These are phyloP conservation scores for Asterionellopsis glacialis DNA, from an alignment of 108 stramenopile genomes.

Conservation along the genomic window DNA sequence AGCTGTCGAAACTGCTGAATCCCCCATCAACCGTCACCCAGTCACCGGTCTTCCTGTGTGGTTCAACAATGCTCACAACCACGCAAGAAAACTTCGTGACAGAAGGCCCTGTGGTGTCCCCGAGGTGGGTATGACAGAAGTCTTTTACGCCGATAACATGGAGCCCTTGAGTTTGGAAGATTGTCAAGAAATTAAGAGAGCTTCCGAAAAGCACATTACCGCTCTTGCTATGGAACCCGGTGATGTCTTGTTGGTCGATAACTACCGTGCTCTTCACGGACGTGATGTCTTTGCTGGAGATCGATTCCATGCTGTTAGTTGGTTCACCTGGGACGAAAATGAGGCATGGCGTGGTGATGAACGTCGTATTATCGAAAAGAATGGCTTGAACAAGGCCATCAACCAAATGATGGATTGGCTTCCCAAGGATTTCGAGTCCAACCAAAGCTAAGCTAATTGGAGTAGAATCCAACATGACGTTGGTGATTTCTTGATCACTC, in stretches of 20 bases:
- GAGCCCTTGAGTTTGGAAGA: constrained; percentile 77
- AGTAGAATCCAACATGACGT: too few relatives aligned
- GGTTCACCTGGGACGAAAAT: constrained; percentile 90
- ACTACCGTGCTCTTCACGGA: constrained; percentile 89
- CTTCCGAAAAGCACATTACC: constrained; percentile 84
- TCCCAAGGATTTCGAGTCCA: constrained; percentile 88
- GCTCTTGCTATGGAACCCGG: constrained; percentile 88
- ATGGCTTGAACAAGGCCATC: constrained; percentile 80
- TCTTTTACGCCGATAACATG: constrained; percentile 89
- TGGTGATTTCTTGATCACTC: too few relatives aligned
- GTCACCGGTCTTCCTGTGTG: constrained; percentile 85
- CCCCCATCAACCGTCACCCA: constrained; percentile 87
- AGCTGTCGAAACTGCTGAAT: constrained; percentile 80
- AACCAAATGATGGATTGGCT: constrained; percentile 90
- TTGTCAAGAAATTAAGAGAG: constrained; percentile 77
- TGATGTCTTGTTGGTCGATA: constrained; percentile 88
- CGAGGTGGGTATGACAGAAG: constrained; percentile 92
- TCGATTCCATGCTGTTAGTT: constrained; percentile 87
- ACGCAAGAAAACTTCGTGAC: constrained; percentile 82
- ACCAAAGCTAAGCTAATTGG: constrained; percentile 51
- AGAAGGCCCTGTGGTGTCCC: constrained; percentile 85
- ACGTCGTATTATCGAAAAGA: constrained; percentile 84
- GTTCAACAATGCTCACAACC: constrained; percentile 92
- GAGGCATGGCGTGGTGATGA: constrained; percentile 84
- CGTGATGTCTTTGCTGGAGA: constrained; percentile 88